Conservation (phyloP, 768 basidiomycete species). For the Steccherinum ochraceum region DNA sequence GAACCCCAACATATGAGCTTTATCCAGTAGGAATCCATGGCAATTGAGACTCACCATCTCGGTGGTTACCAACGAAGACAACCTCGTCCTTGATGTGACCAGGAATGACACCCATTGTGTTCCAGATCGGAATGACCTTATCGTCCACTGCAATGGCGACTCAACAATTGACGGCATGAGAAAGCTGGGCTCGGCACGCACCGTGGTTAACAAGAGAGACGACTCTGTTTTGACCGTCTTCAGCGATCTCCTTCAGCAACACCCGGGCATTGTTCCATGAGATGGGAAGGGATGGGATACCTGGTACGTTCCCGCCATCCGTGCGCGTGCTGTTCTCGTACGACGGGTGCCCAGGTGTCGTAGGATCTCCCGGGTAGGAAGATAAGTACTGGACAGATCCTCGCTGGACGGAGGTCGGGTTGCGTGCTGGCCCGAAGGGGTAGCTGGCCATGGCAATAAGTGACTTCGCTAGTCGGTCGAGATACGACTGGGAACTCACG, state of each 20-base stretch:
- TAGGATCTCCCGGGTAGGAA: slow-evolving; percentile 61
- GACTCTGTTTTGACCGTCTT: slow-evolving; percentile 35
- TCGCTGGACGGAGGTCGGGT: slow-evolving; percentile 80
- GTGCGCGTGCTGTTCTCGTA: slow-evolving; percentile 74
- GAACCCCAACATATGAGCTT: background rate
- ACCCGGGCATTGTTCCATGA: slow-evolving; percentile 78
- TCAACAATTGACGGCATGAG: background rate
- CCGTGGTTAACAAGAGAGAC: slow-evolving; percentile 54
- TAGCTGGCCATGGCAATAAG: slow-evolving; percentile 32
- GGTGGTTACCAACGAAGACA: slow-evolving; percentile 81
- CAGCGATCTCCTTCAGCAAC: slow-evolving; percentile 39
- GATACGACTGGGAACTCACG: slow-evolving; percentile 31
- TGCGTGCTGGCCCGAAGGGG: slow-evolving; percentile 85
- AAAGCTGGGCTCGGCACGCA: slow-evolving; percentile 25
- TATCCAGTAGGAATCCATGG: background rate
- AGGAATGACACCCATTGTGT: slow-evolving; percentile 75
- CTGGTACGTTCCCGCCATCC: slow-evolving; percentile 56
- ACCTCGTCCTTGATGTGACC: slow-evolving; percentile 82
- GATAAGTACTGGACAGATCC: slow-evolving; percentile 73
- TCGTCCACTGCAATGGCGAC: slow-evolving; percentile 56
- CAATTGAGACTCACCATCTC: slow-evolving; percentile 56
- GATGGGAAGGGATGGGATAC: slow-evolving; percentile 82
- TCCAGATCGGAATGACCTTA: slow-evolving; percentile 86
- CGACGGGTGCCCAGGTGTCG: slow-evolving; percentile 84
- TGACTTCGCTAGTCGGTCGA: too few species aligned